phyloP scores from a whole-genome alignment of 208 protist genomes.

The Trypanosoma theileri region DNA sequence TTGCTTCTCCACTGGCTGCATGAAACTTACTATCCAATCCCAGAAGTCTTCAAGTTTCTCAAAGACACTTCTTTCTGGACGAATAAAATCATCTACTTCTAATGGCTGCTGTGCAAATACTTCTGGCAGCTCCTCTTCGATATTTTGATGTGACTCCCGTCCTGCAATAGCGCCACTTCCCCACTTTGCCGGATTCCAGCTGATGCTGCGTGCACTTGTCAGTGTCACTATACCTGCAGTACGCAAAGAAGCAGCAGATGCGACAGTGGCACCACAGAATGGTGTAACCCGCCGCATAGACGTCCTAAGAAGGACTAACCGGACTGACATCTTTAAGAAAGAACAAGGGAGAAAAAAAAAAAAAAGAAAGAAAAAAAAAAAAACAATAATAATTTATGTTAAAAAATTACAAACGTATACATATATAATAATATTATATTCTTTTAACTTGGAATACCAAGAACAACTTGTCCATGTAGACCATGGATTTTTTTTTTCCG shows the following conservation, averaged over 20 bases:
- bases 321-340: too few relatives aligned
- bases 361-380: too few relatives aligned
- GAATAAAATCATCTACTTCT: slow-evolving; percentile 88
- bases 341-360: too few relatives aligned
- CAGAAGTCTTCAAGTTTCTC: slow-evolving; percentile 85
- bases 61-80: slow-evolving; percentile 79
- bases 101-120: slow-evolving; percentile 81
- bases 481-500: background rate
- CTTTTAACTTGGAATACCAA: background rate
- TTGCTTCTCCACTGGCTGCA: slow-evolving; percentile 87
- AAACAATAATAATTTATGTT: too few relatives aligned
- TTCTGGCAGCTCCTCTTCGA: slow-evolving; percentile 86
- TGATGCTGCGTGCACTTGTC: slow-evolving; percentile 40
- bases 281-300: slow-evolving; percentile 2
- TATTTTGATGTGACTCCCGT: slow-evolving; percentile 33
- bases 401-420: too few relatives aligned
- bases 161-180: slow-evolving; percentile 28
- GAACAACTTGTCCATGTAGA: background rate
- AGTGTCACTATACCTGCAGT: background rate
- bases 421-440: too few relatives aligned
- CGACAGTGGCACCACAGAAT: background rate
- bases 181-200: slow-evolving; percentile 71
- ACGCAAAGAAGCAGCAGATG: background rate
- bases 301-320: background rate
- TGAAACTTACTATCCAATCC: slow-evolving; percentile 83